Percentiles rank a stretch among this genome's conserved stretches.
phyloP scores from a whole-genome alignment of 2,329 filamentous ascomycete species.

The Ophiostoma ulmi region DNA sequence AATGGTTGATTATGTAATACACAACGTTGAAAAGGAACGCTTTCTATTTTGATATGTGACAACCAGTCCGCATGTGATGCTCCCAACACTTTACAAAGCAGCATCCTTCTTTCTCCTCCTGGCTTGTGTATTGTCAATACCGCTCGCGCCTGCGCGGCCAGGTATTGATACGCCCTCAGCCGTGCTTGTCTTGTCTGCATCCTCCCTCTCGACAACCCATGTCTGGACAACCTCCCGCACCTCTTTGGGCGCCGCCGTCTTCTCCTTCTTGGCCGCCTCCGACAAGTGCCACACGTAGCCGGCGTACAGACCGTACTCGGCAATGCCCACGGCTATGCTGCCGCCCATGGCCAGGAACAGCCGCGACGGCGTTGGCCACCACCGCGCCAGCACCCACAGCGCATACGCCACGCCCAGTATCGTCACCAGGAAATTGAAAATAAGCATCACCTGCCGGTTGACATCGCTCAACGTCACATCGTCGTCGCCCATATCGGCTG shows the following conservation, averaged over 20 bases:
- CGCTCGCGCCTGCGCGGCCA: neutral
- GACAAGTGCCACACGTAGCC: conserved; percentile 68
- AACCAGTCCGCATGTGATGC: neutral
- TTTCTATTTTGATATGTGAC: neutral
- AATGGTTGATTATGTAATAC: neutral
- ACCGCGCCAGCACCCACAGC: conserved; percentile 70
- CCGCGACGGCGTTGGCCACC: conserved; percentile 68
- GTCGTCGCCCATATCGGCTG: conserved; percentile 50
- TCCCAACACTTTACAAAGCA: neutral
- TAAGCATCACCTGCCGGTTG: conserved; percentile 74
- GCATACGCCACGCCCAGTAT: conserved; percentile 73
- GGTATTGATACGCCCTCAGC: neutral
- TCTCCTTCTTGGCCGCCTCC: conserved; percentile 61
- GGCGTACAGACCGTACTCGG: conserved; percentile 72
- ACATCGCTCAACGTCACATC: conserved; percentile 66
- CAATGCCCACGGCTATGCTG: conserved; percentile 63
- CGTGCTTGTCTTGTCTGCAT: too few relatives aligned
- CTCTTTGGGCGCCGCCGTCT: conserved; percentile 54
- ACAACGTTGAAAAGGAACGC: neutral
- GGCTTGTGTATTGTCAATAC: neutral
- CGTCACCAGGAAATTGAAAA: conserved; percentile 85
- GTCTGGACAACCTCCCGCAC: conserved; percentile 65
- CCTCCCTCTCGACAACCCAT: conserved; percentile 54
- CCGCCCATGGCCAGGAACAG: conserved; percentile 67
- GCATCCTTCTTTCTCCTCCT: conserved; percentile 17